Base-by-base conservation (phyloP, 2,329 filamentous ascomycete species). In the Verticillium zaregamsianum region DNA sequence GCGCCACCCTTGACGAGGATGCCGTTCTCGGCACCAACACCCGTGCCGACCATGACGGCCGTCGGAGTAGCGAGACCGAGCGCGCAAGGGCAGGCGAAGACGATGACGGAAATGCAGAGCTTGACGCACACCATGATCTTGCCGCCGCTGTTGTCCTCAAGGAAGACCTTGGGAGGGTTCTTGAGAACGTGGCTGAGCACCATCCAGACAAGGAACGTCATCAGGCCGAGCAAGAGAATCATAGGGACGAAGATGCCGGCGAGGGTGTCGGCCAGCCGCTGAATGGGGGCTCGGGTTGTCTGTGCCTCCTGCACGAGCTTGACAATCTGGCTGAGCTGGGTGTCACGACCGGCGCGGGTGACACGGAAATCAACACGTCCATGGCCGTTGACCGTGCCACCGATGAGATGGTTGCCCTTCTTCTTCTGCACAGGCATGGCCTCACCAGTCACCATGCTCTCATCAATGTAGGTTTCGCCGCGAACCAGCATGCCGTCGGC, bases 41-140 rank as follows among this genome's bases (percentile, higher is more conserved):
- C 95, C n/a, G 95, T 98, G 54, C 95, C 95, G 33, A 99, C 95
- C 95, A 99, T 98, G 73, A 99, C 93, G 2, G 95, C 95, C 0
- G 95, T 99, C 2, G 95, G 95, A 1, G 95, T 98, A 28, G 93
- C 93, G 20, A 99, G 84, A 61, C 95, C 95, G n/a, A 99, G 86
- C 1, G 95, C 95, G 72, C 95, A 99, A 20, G 95, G 95, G 72
- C 95, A 99, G 5, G 95, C 95, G 74, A 99, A 97, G 23, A 98
- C 95, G 71, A 99, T 96, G 67, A 99, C 95, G 0, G 95, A 96
- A 68, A 99, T 99, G 77, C 95, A 98, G 17, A 99, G 87, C 79
- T 98, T 96, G 66, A 98, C 81, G 73, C 95, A 99, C 2, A 98
- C 92, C 91, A 99, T 97, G 65, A 97, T 81, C 73, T 92, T 94